A percentile compares a stretch with the other conserved stretches of the same genome.
These are phyloP conservation scores for Stagonosporopsis chrysanthemi DNA, from an alignment of 2,329 filamentous ascomycete species.

Conservation along the genomic window DNA sequence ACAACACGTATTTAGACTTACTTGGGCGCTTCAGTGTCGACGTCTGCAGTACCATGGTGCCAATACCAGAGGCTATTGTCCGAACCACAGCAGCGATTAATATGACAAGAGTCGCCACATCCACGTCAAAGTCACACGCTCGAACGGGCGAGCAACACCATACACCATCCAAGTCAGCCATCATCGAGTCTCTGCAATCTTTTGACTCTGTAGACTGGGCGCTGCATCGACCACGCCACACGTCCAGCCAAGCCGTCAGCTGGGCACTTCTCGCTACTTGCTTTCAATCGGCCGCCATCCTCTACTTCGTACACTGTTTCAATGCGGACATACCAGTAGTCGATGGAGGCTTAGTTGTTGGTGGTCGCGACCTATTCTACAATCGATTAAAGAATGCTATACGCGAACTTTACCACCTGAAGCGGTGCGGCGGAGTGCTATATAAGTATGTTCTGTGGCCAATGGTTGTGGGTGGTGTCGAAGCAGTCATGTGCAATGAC, in stretches of 20 bases:
- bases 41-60: conserved; percentile 12
- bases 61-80: conserved; percentile 1
- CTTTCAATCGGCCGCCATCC: not conserved
- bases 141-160: not conserved
- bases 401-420: not conserved
- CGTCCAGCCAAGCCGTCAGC: not conserved
- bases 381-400: not conserved
- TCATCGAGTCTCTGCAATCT: not conserved
- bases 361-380: not conserved
- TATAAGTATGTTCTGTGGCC: conserved; percentile 12
- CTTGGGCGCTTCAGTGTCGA: too few species aligned
- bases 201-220: conserved; percentile 7
- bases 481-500: not conserved
- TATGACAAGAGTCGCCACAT: not conserved
- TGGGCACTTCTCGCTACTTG: conserved; percentile 7
- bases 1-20: not conserved
- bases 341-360: not conserved
- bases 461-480: conserved; percentile 4
- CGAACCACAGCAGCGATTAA: conserved; percentile 1
- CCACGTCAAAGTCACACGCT: not conserved
- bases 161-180: not conserved
- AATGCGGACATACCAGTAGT: too few species aligned
- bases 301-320: not conserved
- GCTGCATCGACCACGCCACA: not conserved
- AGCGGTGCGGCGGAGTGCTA: not conserved